Conservation (phyloP, 176 grass and related monocot species). For the Eleusine coracana region DNA sequence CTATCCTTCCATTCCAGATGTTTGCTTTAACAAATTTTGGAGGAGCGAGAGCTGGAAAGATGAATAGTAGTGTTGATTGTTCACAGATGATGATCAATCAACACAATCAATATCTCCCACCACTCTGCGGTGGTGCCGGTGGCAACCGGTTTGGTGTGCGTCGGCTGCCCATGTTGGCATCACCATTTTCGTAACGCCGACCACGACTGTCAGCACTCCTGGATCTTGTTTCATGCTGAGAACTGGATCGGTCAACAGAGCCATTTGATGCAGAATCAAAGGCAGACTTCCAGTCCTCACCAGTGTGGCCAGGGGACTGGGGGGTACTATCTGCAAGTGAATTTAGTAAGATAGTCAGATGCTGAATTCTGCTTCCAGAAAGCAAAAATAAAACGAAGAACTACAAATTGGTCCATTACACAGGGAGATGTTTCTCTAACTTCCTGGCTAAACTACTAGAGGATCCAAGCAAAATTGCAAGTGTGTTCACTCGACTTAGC, state of each 20-base stretch:
- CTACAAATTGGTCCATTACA: constrained; percentile 29
- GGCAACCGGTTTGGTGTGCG: constrained; percentile 86
- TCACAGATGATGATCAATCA: constrained; percentile 35
- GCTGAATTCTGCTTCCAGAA: constrained; percentile 13
- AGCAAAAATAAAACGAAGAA: constrained; percentile 26
- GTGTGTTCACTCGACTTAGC: no score
- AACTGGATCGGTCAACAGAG: constrained; percentile 46
- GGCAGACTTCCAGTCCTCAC: constrained; percentile 96
- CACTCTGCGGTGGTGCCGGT: constrained; percentile 61
- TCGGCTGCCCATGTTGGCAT: constrained; percentile 63
- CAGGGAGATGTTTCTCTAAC: neutral
- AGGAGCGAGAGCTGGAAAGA: constrained; percentile 24
- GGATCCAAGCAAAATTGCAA: constrained; percentile 6
- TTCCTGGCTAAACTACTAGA: neutral
- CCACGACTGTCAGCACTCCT: constrained; percentile 69
- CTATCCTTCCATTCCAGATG: constrained; percentile 16
- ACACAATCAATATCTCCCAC: constrained; percentile 51
- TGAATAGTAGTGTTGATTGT: constrained; percentile 29
- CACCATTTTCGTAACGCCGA: constrained; percentile 77
- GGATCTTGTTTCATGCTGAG: constrained; percentile 72
- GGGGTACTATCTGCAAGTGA: constrained; percentile 71
- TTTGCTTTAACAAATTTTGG: constrained; percentile 19
- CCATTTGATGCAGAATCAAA: constrained; percentile 76
- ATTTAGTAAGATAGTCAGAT: constrained; percentile 29
- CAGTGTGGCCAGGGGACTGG: constrained; percentile 48